Conservation (phyloP, 345 rosid species). For the Populus euphratica region DNA sequence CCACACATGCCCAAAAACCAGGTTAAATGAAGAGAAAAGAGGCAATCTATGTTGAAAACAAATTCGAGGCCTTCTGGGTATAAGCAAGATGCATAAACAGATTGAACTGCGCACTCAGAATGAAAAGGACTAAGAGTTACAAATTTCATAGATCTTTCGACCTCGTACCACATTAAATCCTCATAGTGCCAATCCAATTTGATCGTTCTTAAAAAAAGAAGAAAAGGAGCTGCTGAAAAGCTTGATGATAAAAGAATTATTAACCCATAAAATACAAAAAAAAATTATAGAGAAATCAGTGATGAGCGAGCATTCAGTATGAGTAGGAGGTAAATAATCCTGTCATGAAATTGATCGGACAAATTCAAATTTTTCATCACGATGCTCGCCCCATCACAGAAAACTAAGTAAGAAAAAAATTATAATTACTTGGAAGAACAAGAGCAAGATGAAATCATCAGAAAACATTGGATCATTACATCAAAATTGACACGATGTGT, state of each 20-base stretch:
- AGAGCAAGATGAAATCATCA: slow-evolving; percentile 17
- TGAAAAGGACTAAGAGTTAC: slow-evolving; percentile 38
- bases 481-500: slow-evolving; percentile 36
- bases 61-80: background rate
- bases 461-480: slow-evolving; percentile 38
- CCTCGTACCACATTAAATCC: slow-evolving; percentile 15
- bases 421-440: background rate
- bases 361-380: slow-evolving; percentile 9
- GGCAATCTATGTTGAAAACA: too few species aligned
- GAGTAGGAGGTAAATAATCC: slow-evolving; percentile 21
- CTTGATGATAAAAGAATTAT: background rate
- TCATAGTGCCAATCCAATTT: slow-evolving; percentile 30
- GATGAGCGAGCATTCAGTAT: slow-evolving; percentile 15
- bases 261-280: slow-evolving; percentile 23
- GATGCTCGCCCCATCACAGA: background rate
- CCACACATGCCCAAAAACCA: too few species aligned
- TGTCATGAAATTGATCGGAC: slow-evolving; percentile 9
- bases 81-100: background rate
- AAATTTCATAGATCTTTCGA: slow-evolving; percentile 27
- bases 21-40: too few species aligned
- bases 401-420: background rate
- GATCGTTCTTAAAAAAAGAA: background rate
- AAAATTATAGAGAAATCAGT: background rate
- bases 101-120: slow-evolving; percentile 34
- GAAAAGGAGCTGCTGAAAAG: background rate